A percentile compares a stretch with the other conserved stretches of the same genome.
phyloP scores from a whole-genome alignment of 202 grass and related monocot genomes.

The Setaria italica region DNA sequence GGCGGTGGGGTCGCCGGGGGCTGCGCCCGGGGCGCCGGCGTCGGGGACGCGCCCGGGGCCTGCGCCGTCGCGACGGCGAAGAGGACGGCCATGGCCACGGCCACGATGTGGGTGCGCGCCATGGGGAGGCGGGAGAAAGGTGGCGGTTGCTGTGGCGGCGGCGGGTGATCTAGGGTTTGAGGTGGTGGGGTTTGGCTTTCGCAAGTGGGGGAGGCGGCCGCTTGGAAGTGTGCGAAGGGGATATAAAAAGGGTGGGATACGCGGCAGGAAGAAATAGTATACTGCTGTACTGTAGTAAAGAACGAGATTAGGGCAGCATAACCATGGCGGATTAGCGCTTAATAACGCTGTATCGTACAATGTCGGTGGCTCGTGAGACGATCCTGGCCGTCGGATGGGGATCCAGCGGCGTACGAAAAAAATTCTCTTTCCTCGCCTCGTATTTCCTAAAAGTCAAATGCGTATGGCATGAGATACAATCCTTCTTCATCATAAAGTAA shows the following conservation, averaged over 20 bases:
- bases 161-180: slow-evolving; percentile 45
- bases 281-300: neutral
- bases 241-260: slow-evolving; percentile 49
- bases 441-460: neutral
- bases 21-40: slow-evolving; percentile 44
- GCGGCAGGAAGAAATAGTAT: neutral
- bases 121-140: slow-evolving; percentile 33
- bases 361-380: neutral
- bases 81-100: slow-evolving; percentile 50
- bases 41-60: slow-evolving; percentile 55
- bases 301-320: neutral
- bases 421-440: neutral
- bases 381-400: neutral
- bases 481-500: neutral
- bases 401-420: neutral
- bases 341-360: neutral
- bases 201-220: slow-evolving; percentile 27
- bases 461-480: neutral
- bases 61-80: slow-evolving; percentile 58
- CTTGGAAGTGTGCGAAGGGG: neutral
- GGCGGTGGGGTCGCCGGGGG: slow-evolving; percentile 51
- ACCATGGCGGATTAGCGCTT: neutral
- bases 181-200: slow-evolving; percentile 46
- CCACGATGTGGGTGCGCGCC: slow-evolving; percentile 58
- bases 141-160: neutral